Evolutionary conservation across 1,284 basidiomycete species (phyloP), one percentile per base, ranked within the genome.

Genomic region (Malassezia psittaci): DNA sequence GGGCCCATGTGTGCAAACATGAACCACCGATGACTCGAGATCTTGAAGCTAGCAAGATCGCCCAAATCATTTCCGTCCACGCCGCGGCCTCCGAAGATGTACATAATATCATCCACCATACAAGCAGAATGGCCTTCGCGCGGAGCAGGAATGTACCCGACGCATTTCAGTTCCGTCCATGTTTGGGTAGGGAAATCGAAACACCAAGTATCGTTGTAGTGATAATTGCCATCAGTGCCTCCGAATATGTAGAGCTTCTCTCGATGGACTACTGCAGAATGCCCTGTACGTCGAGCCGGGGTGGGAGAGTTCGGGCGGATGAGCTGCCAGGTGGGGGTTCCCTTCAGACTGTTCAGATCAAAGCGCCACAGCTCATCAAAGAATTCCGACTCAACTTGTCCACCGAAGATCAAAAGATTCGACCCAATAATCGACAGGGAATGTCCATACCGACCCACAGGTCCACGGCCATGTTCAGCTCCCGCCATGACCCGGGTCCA

Each of bases 1-100:
- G 90, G 90, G 2, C 93, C 93, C 93, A 96, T 96, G 75, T 96
- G 94, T 76, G 94, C 90, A 79, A 98, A 96, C 88, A 93, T 96
- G 78, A 91, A 98, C 93, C 93, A 96, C 66, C 81, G 76, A 62
- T 79, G 78, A 61, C 80, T 79, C 61, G 83, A 78, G 59, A 98
- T 85, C 77, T 94, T 94, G 80, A 98, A 98, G 5, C 91, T 93
- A 3, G 90, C 89, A 16, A 98, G 78, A 76, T 99, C 94, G 46
- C 85, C 86, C 46, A 98, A 77, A 75, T 98, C 94, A 76, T 93
- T 91, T 32, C 94, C 94, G 69, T 96, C 91, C 3, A 96, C 88
- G 54, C 94, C 94, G 39, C 94, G 80, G 2, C 94, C 94, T 56
- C 94, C 94, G 78, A 96, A 96, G 48, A 98, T 83, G 76, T 99